Evolutionary conservation across 257 asterid genomes (phyloP).

Genomic region (Scutellaria barbata): DNA sequence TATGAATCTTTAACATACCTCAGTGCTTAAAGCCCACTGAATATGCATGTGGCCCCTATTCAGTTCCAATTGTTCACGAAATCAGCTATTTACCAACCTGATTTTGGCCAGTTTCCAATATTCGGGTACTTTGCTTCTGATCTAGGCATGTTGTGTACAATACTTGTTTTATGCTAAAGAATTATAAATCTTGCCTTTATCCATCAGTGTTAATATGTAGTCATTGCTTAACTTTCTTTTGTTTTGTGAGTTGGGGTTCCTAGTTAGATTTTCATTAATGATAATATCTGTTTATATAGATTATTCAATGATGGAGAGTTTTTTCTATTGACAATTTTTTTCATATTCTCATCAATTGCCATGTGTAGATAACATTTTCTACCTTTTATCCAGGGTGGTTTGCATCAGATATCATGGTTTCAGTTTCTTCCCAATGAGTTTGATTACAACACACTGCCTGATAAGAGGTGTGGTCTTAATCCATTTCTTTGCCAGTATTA

Average conservation of each 20-base stretch:
- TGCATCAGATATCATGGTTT: conserved; percentile 98
- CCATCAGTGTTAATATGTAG: conserved; percentile 3
- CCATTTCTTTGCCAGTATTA: conserved; percentile 27
- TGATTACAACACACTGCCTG: conserved; percentile 63
- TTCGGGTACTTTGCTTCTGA: not conserved
- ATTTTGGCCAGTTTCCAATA: conserved; percentile 7
- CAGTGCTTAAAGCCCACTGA: conserved; percentile 6
- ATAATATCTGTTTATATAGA: conserved; percentile 15
- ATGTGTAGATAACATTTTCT: conserved; percentile 17
- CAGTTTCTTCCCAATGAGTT: conserved; percentile 91
- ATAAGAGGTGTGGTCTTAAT: conserved; percentile 68
- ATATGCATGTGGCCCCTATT: conserved; percentile 5
- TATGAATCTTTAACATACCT: not conserved
- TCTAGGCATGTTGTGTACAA: not conserved
- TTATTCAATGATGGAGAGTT: conserved; percentile 23
- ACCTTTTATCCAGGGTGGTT: conserved; percentile 78
- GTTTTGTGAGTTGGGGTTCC: not conserved
- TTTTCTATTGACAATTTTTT: conserved; percentile 7
- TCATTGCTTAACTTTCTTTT: conserved; percentile 11
- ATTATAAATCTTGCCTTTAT: not conserved
- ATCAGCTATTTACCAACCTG: conserved; percentile 19
- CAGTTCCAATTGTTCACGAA: conserved; percentile 6
- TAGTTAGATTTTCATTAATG: conserved; percentile 7
- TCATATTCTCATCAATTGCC: conserved; percentile 12
- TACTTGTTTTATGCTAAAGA: not conserved